Percentiles rank a stretch among this genome's conserved stretches.
Conservation (phyloP, 441 rosid genomes). For the Rhodomyrtus psidioides region DNA sequence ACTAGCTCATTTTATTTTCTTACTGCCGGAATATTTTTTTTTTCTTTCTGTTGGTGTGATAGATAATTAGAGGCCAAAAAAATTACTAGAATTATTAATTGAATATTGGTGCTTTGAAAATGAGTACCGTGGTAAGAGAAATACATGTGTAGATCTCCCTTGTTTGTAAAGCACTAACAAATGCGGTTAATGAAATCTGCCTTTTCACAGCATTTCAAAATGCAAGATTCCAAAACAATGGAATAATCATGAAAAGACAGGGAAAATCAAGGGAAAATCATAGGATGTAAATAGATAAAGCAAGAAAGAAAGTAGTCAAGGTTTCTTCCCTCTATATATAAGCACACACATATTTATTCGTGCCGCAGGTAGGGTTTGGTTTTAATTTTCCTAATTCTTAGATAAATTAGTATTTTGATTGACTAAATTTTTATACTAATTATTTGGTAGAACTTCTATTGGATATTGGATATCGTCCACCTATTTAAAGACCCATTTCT, state of each 20-base stretch:
- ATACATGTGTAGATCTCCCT: background rate
- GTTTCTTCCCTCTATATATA: background rate
- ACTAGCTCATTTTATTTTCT: background rate
- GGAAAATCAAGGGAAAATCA: background rate
- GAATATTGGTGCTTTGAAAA: background rate
- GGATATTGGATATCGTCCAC: background rate
- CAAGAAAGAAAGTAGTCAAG: background rate
- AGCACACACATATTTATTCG: background rate
- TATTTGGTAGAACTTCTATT: background rate
- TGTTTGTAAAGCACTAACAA: background rate
- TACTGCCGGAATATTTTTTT: background rate
- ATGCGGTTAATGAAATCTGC: background rate
- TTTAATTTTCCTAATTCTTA: background rate
- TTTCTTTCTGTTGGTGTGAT: background rate
- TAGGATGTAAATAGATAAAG: background rate
- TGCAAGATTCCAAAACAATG: background rate
- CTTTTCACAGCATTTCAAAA: background rate
- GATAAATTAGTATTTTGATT: background rate
- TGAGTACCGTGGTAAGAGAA: background rate
- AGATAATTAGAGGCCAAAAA: background rate
- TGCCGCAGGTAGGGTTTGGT: background rate
- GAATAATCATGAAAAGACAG: background rate
- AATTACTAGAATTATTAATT: background rate
- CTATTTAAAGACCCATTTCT: background rate
- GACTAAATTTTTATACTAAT: rapidly evolving